phyloP scores from a whole-genome alignment of 176 grass and related monocot species.

The Eragrostis nindensis region DNA sequence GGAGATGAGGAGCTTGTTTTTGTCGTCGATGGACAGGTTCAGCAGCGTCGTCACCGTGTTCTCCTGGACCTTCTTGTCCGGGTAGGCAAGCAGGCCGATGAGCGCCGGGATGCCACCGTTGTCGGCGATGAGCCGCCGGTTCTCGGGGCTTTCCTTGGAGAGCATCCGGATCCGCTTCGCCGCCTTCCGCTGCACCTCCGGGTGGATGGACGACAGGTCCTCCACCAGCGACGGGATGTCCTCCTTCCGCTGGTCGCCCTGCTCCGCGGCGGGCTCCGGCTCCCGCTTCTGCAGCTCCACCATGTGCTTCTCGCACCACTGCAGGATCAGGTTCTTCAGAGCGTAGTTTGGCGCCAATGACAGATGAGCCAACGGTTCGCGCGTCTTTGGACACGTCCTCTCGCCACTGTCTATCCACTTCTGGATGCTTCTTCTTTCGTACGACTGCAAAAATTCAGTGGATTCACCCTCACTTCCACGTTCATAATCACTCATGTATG shows the following conservation, averaged over 20 bases:
- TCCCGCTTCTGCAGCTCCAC: slow-evolving; percentile 72
- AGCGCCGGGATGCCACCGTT: slow-evolving; percentile 54
- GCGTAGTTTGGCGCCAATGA: slow-evolving; percentile 78
- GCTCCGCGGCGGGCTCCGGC: slow-evolving; percentile 34
- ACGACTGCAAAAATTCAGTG: slow-evolving; percentile 42
- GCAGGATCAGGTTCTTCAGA: slow-evolving; percentile 62
- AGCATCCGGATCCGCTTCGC: slow-evolving; percentile 69
- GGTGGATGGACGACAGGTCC: slow-evolving; percentile 64
- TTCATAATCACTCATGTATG: too few relatives aligned
- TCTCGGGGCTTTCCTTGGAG: slow-evolving; percentile 69
- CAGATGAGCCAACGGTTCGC: slow-evolving; percentile 52
- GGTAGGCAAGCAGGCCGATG: slow-evolving; percentile 56
- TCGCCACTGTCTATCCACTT: slow-evolving; percentile 68
- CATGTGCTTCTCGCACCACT: slow-evolving; percentile 80
- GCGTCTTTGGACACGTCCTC: slow-evolving; percentile 64
- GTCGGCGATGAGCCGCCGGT: slow-evolving; percentile 51
- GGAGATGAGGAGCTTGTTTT: slow-evolving; percentile 61
- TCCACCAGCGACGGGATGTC: slow-evolving; percentile 65
- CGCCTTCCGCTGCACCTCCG: slow-evolving; percentile 65
- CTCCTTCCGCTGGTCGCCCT: slow-evolving; percentile 27
- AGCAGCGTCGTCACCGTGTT: slow-evolving; percentile 72
- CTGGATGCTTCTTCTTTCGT: slow-evolving; percentile 73
- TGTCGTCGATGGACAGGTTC: slow-evolving; percentile 74
- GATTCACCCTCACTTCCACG: not conserved
- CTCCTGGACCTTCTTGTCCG: slow-evolving; percentile 65